A percentile compares a stretch with the other conserved stretches of the same genome.
These are phyloP conservation scores for Brettanomyces anomalus DNA, from an alignment of 805 yeast species.

Conservation along the genomic window DNA sequence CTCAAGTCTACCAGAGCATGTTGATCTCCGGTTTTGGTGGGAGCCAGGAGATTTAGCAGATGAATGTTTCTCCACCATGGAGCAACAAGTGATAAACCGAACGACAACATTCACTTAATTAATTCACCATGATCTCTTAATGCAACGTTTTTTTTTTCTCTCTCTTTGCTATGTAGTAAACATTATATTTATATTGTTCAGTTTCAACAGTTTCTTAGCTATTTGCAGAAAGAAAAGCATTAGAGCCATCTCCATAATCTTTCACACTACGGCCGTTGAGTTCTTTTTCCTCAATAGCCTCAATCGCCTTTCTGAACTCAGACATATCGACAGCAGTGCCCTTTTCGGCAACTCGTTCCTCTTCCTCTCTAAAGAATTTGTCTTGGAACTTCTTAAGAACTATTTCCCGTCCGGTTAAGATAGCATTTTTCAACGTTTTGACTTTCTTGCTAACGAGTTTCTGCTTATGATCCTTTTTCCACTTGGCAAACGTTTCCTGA, in stretches of 20 bases:
- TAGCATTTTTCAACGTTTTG: conserved; percentile 32
- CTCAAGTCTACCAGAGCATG: conserved; percentile 29
- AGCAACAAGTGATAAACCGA: background rate
- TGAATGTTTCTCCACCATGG: conserved; percentile 16
- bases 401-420: conserved; percentile 60
- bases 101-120: too few relatives aligned
- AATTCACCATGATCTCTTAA: too few relatives aligned
- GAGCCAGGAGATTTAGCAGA: conserved; percentile 31
- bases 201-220: conserved; percentile 2
- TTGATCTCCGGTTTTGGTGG: conserved; percentile 36
- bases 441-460: conserved; percentile 36
- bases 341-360: conserved; percentile 36
- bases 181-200: background rate
- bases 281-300: conserved; percentile 43
- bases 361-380: conserved; percentile 45
- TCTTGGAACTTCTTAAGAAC: conserved; percentile 52
- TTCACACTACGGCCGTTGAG: conserved; percentile 42
- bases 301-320: conserved; percentile 45
- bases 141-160: background rate
- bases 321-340: conserved; percentile 51
- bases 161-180: background rate
- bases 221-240: conserved; percentile 27
- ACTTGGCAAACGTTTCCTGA: conserved; percentile 62
- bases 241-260: conserved; percentile 66
- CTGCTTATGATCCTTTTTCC: conserved; percentile 69